Percentiles rank a stretch among this genome's conserved stretches.
Conservation (phyloP, 2,329 filamentous ascomycete species). For the Lachnellula occidentalis region DNA sequence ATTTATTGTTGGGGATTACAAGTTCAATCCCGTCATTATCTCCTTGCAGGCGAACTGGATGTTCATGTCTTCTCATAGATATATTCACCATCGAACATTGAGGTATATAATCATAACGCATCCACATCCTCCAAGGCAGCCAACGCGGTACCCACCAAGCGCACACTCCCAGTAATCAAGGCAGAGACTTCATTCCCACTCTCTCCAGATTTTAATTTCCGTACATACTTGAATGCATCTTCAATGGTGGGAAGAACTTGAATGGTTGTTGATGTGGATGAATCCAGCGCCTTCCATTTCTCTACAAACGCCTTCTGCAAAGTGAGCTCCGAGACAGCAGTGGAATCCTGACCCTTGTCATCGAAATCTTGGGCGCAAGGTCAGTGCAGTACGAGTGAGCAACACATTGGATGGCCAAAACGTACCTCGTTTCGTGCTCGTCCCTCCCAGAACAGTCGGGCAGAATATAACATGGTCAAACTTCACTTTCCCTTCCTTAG, state of each 20-base stretch:
- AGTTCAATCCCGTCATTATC: no score
- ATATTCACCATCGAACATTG: background rate
- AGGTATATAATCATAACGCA: background rate
- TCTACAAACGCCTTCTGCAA: conserved; percentile 58
- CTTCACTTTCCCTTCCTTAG: conserved; percentile 32
- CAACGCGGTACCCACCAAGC: background rate
- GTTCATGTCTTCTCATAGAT: no score
- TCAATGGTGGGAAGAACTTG: conserved; percentile 45
- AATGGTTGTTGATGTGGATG: background rate
- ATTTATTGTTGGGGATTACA: background rate
- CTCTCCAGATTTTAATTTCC: background rate
- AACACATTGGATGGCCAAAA: conserved; percentile 26
- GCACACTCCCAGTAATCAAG: background rate
- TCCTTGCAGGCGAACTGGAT: no score
- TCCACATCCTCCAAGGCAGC: background rate
- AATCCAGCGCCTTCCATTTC: conserved; percentile 21
- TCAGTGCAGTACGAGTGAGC: background rate
- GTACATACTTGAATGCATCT: conserved; percentile 42
- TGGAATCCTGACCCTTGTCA: conserved; percentile 39
- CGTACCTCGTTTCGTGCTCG: conserved; percentile 41
- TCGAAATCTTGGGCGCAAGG: conserved; percentile 44
- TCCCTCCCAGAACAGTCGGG: conserved; percentile 59
- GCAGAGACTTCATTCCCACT: background rate
- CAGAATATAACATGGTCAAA: conserved; percentile 80
- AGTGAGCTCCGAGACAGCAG: conserved; percentile 44